Conservation (phyloP, 768 basidiomycete species). For the Leucosporidium scottii region DNA sequence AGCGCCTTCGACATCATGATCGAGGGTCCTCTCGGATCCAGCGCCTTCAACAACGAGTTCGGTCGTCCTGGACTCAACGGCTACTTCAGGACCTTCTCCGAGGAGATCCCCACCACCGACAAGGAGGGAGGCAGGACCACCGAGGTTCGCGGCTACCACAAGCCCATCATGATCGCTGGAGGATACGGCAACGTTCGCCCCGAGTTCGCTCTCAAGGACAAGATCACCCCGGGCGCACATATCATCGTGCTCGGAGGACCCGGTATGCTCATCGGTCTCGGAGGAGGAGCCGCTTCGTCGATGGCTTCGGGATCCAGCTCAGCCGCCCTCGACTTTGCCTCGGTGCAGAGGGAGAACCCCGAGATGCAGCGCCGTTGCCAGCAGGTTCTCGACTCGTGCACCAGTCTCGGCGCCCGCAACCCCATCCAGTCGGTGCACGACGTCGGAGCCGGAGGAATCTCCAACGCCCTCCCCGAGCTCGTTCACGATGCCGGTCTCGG, state of each 20-base stretch:
- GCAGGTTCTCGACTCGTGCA: constrained; percentile 91
- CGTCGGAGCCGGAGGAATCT: constrained; percentile 93
- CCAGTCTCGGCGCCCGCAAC: constrained; percentile 54
- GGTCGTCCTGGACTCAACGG: constrained; percentile 86
- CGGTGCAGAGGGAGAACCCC: constrained; percentile 94
- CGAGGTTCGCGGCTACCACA: constrained; percentile 92
- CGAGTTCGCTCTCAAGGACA: constrained; percentile 67
- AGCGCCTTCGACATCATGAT: constrained; percentile 94
- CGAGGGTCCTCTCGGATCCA: constrained; percentile 87
- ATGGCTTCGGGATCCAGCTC: constrained; percentile 84
- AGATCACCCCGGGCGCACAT: constrained; percentile 72
- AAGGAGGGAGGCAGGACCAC: constrained; percentile 46
- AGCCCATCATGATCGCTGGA: constrained; percentile 99
- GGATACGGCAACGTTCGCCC: constrained; percentile 90
- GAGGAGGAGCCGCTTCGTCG: constrained; percentile 92
- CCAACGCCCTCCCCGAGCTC: constrained; percentile 91
- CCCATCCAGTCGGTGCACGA: constrained; percentile 97
- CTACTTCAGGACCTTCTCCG: constrained; percentile 90
- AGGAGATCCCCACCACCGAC: constrained; percentile 53
- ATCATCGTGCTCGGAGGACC: constrained; percentile 91
- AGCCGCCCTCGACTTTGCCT: constrained; percentile 92
- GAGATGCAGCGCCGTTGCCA: constrained; percentile 98
- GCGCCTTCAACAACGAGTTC: constrained; percentile 97
- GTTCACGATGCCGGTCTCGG: constrained; percentile 94
- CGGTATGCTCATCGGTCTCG: constrained; percentile 90